Conservation (phyloP, 148 eudicot genomes). For the Cornus kousa region DNA sequence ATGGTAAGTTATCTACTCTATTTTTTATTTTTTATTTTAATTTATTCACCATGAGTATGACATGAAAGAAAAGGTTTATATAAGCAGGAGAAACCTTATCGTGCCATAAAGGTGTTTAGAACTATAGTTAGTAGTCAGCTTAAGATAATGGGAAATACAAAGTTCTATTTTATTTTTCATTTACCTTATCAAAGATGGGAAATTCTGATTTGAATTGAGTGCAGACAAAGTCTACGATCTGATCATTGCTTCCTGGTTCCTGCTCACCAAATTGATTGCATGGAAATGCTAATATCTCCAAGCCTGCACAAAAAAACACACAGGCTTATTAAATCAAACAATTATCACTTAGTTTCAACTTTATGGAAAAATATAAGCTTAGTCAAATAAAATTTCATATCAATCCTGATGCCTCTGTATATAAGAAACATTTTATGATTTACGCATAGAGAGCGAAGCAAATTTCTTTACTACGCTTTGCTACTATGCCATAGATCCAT, state of each 20-base stretch:
- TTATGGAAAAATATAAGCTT: neutral
- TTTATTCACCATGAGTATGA: neutral
- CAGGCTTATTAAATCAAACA: too few relatives aligned
- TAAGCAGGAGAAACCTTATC: neutral
- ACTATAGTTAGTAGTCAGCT: neutral
- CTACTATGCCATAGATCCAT: neutral
- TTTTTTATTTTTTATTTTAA: neutral
- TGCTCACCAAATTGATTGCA: slow-evolving; percentile 78
- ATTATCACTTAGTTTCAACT: too few relatives aligned
- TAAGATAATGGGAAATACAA: neutral
- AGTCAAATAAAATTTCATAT: neutral
- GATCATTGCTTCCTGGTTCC: slow-evolving; percentile 65
- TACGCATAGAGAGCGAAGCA: neutral
- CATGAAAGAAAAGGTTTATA: neutral
- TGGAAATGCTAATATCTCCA: slow-evolving; percentile 74
- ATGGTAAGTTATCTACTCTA: neutral
- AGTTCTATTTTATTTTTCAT: neutral
- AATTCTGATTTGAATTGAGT: slow-evolving; percentile 60
- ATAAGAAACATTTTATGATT: neutral
- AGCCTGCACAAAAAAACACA: slow-evolving; percentile 28
- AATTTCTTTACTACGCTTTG: neutral
- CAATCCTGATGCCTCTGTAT: neutral
- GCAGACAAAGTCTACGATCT: slow-evolving; percentile 61
- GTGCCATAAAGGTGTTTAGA: neutral
- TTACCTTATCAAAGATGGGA: slow-evolving; percentile 74